Conservation (phyloP, 192 early-diverging fungal species). For the Coemansia sp. region DNA sequence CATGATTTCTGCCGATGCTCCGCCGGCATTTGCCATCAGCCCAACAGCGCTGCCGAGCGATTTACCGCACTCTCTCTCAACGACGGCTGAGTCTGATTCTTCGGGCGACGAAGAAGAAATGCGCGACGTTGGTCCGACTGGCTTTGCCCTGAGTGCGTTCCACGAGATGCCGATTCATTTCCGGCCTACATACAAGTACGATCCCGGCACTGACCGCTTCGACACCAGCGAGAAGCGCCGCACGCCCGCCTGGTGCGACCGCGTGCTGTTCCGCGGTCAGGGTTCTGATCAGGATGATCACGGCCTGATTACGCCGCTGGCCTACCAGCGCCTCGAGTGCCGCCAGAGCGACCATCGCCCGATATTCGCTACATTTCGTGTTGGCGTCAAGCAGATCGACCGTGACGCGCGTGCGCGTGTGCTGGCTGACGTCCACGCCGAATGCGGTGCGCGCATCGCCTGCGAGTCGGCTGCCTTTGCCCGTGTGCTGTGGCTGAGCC, state of each 20-base stretch:
- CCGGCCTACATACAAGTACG: constrained; percentile 97
- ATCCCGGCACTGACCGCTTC: constrained; percentile 78
- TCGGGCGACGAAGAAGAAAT: constrained; percentile 32
- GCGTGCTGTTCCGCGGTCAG: constrained; percentile 68
- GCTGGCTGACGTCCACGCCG: constrained; percentile 52
- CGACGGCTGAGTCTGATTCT: constrained; percentile 15
- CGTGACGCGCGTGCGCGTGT: constrained; percentile 50
- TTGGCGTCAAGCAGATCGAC: constrained; percentile 62
- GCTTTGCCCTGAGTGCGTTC: constrained; percentile 77
- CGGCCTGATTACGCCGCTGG: constrained; percentile 33
- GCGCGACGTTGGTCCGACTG: constrained; percentile 51
- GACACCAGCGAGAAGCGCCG: constrained; percentile 94
- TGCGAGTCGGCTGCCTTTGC: constrained; percentile 35
- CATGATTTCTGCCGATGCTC: constrained; percentile 20
- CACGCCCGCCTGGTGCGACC: constrained; percentile 95
- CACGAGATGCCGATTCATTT: constrained; percentile 77
- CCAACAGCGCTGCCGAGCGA: neutral
- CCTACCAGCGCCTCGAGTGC: constrained; percentile 71
- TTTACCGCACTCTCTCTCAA: constrained; percentile 20
- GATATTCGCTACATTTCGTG: constrained; percentile 67
- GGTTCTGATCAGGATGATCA: constrained; percentile 20
- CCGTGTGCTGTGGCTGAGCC: constrained; percentile 39
- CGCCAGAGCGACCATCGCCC: constrained; percentile 84
- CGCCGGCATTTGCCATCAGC: constrained; percentile 6
- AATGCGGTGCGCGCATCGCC: constrained; percentile 49